Conservation (phyloP, 2,329 filamentous ascomycete genomes). For the Diaporthe vaccinii region DNA sequence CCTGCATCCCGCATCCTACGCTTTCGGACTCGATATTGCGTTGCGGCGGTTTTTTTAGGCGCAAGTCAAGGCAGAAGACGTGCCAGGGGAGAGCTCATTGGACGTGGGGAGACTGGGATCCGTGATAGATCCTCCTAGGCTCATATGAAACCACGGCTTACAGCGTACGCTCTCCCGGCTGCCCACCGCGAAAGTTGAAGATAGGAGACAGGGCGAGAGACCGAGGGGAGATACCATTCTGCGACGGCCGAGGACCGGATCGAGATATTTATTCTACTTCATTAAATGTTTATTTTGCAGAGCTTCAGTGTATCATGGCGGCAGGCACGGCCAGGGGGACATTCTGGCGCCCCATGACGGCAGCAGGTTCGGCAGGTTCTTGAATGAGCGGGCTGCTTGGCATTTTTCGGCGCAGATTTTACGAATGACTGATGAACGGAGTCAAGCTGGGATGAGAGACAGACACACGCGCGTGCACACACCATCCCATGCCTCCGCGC, state of each 20-base stretch:
- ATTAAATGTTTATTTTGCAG: constrained; percentile 18
- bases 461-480: background rate
- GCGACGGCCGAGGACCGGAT: constrained; percentile 15
- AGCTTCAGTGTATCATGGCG: constrained; percentile 4
- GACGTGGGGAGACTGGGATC: background rate
- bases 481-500: background rate
- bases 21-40: background rate
- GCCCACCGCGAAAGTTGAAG: background rate
- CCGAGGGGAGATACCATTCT: constrained; percentile 8
- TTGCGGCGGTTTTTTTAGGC: background rate
- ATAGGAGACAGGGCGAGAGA: background rate
- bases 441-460: background rate
- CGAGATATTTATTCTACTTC: constrained; percentile 31
- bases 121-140: background rate
- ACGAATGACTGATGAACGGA: constrained; percentile 27
- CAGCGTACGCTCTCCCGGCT: background rate
- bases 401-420: constrained; percentile 29
- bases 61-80: background rate
- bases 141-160: background rate
- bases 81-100: background rate
- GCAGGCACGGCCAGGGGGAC: constrained; percentile 16
- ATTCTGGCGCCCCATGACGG: constrained; percentile 8
- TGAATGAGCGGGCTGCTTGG: constrained; percentile 15
- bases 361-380: background rate
- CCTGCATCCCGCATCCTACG: constrained; percentile 3